A percentile compares a stretch with the other conserved stretches of the same genome.
Evolutionary conservation across 805 yeast genomes (phyloP).

Genomic region (Kregervanrija delftensis): DNA sequence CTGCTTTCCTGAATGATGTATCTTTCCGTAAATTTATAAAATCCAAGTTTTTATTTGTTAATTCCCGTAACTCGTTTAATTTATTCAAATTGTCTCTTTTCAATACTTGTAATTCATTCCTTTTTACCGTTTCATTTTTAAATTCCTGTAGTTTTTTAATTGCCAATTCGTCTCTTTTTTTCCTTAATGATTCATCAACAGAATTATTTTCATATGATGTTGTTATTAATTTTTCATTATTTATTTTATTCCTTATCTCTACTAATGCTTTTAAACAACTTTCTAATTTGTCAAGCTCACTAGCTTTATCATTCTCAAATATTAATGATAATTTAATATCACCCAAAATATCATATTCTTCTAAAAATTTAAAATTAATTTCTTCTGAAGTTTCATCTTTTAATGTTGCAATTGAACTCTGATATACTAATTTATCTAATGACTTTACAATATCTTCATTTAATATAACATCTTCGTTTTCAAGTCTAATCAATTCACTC

Average conservation of each 20-base stretch:
- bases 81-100: not conserved
- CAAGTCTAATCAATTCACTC: not conserved
- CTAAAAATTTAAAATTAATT: not conserved
- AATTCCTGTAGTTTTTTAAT: constrained; percentile 3
- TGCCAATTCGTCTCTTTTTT: constrained; percentile 1
- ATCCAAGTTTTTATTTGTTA: constrained; percentile 2
- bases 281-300: not conserved
- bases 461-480: not conserved
- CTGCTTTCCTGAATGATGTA: not conserved
- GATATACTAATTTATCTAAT: constrained; percentile 1
- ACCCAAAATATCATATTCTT: not conserved
- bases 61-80: not conserved
- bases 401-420: not conserved
- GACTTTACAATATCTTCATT: not conserved
- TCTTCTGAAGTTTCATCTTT: not conserved
- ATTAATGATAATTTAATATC: too few species aligned
- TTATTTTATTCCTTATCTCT: constrained; percentile 2
- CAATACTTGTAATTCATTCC: not conserved
- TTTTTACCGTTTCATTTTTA: constrained; percentile 5
- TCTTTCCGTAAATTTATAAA: constrained; percentile 9
- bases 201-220: not conserved
- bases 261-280: constrained; percentile 1
- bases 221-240: constrained; percentile 3
- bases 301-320: too few species aligned
- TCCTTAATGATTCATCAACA: not conserved